Evolutionary conservation across 495 filamentous ascomycete species (phyloP).

Genomic region (Achaetomiella virescens): DNA sequence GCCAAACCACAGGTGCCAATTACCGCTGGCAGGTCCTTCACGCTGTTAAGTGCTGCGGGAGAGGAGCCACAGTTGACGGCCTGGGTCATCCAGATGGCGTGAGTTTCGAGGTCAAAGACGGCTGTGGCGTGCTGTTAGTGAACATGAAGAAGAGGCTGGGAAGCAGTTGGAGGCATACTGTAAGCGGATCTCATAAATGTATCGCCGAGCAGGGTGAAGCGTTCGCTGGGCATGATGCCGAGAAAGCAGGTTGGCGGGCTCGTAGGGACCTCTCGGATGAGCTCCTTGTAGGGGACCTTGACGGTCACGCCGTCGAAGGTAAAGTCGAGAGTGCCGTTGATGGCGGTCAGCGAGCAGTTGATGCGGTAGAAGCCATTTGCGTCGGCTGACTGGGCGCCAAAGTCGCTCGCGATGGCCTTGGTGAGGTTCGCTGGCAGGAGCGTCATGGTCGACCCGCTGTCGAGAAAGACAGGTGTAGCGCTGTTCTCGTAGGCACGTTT

Average conservation of each 20-base stretch:
- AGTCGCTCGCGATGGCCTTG: conserved; percentile 54
- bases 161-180: conserved; percentile 32
- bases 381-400: conserved; percentile 51
- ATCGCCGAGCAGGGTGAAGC: conserved; percentile 71
- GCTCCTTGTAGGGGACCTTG: conserved; percentile 53
- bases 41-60: conserved; percentile 26
- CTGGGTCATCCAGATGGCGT: conserved; percentile 40
- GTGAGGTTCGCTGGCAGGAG: conserved; percentile 69
- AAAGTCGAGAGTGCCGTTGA: conserved; percentile 65
- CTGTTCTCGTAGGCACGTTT: conserved; percentile 42
- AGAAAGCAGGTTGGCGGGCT: conserved; percentile 57
- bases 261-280: conserved; percentile 44
- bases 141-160: too few relatives aligned
- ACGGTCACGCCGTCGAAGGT: conserved; percentile 64
- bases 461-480: conserved; percentile 64
- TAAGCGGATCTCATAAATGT: conserved; percentile 91
- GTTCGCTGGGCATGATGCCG: conserved; percentile 65
- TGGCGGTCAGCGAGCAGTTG: conserved; percentile 60
- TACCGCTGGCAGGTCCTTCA: conserved; percentile 15
- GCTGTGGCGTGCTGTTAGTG: conserved; percentile 19
- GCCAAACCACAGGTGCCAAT: conserved; percentile 19
- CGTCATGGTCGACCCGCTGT: conserved; percentile 85
- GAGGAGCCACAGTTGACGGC: conserved; percentile 42
- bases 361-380: conserved; percentile 57
- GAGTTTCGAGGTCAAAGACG: conserved; percentile 43